Evolutionary conservation across 1,139 yeast genomes (phyloP), one percentile per base, ranked within the genome.

Genomic region (Torulaspora globosa): DNA sequence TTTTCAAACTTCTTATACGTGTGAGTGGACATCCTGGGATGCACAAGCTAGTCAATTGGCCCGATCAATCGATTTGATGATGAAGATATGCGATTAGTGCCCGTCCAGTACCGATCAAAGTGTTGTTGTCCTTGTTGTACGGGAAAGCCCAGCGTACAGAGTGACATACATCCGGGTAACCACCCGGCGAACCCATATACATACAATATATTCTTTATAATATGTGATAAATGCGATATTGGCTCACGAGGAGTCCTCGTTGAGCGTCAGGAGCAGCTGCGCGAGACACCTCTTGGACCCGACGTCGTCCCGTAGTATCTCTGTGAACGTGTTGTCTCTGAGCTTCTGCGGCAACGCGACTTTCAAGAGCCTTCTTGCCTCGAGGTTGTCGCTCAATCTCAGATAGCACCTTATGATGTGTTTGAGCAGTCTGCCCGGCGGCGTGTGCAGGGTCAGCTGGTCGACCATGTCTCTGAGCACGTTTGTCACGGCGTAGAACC

Each of bases 381-480:
- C 94, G 23, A 81, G 72, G 60, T 92, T 92, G 65, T 92, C 98
- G 36, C 95, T 82, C 41, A 92, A 74, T 52, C 98, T 77, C 71
- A 90, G 74, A 63, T 92, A 92, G 66, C 98, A 92, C 63, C 97
- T 78, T 19, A 92, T 95, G 37, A 92, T 95, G 64, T 92, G 98
- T 65, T 92, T 90, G 53, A 92, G 74, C 46, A 92, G 73, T 56
- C 98, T 76, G 1, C 92, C 88, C 1, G 96, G 86, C 10, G 67
- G 65, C 7, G 63, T 60, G 43, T 78, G 75, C 36, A 75, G 75
- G 3, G 79, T 78, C 52, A 92, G 71, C 63, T 90, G 97, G 40
- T 84, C 88, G 40, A 92, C 92, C 95, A 92, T 94, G 53, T 81
- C 79, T 29, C 87, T 79, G 52, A 92, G 74, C 1, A 92, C 98